Conservation (phyloP, 192 early-diverging fungal species). For the Mortierella claussenii region DNA sequence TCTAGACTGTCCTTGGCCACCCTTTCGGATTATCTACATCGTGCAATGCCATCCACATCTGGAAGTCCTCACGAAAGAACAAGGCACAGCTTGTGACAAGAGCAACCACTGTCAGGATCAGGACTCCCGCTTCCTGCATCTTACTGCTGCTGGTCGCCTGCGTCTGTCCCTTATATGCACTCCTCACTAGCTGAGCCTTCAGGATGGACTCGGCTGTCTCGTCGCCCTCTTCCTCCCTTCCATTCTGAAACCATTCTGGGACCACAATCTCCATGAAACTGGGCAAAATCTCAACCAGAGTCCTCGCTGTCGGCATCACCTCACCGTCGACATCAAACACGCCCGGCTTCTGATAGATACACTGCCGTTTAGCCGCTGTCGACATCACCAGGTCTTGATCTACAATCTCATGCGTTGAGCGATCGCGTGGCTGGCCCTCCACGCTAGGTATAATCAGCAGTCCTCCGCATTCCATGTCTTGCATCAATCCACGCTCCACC, state of each 20-base stretch:
- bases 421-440: slow-evolving; percentile 28
- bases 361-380: slow-evolving; percentile 1
- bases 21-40: no score
- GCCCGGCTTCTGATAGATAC: slow-evolving; percentile 21
- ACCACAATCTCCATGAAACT: slow-evolving; percentile 36
- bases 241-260: slow-evolving; percentile 34
- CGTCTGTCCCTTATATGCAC: background rate
- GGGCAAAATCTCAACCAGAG: slow-evolving; percentile 36
- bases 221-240: background rate
- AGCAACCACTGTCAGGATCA: background rate
- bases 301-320: slow-evolving; percentile 40
- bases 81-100: slow-evolving; percentile 4
- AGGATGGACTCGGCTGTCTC: background rate
- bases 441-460: slow-evolving; percentile 31
- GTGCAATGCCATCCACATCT: slow-evolving; percentile 11
- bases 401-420: slow-evolving; percentile 12
- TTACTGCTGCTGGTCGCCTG: background rate
- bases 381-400: slow-evolving; percentile 12
- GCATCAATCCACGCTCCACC: slow-evolving; percentile 32
- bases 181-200: background rate
- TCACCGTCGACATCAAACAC: slow-evolving; percentile 49
- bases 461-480: slow-evolving; percentile 31
- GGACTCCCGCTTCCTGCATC: background rate
- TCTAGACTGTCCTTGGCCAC: no score
- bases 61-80: slow-evolving; percentile 18